Base-by-base conservation (phyloP, 768 basidiomycete species). In the Lentinula sp. region DNA sequence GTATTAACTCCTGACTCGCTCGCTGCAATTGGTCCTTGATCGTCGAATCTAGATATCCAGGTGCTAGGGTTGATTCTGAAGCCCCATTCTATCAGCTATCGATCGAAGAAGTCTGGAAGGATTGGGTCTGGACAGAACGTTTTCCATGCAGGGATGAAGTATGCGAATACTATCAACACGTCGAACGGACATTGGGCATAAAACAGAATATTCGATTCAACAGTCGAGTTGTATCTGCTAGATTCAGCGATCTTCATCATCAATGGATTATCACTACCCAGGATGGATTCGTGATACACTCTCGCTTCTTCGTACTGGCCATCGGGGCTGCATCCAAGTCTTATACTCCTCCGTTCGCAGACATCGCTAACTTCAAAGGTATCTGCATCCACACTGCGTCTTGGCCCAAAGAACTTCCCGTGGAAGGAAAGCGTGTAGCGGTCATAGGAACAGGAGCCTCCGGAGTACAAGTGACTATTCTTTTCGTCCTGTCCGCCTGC, bases 371-470 rank as follows among this genome's bases (percentile, higher is more conserved):
- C 9, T 71, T 71, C 62, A 54, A 67, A 58, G 70, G 70, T 0
- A 51, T 60, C 16, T 50, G 63, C n/a, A 58, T 70, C 42, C 70
- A 71, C 62, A 70, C 65, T 16, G 61, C 64, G 1, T 48, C 42
- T 11, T 70, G 70, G 70, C 69, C 68, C 10, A 57, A 68, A 53
- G 61, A 43, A 10, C 65, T 64, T 23, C 28, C 68, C 1, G 46
- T 68, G 5, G 11, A 58, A 8, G 67, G 68, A 8, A 70, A 70
- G 55, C 68, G 67, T 4, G 59, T 71, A 13, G 69, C 65, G 3
- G 65, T 70, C n/a, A 67, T 70, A 39, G 69, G 69, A 18, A 71
- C 70, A 1, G 69, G 70, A 0, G 68, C 69, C 3, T 68, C 65
- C 28, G 69, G 68, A 16, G 69, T 71, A 5, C 69, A 71, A 37